Conservation (phyloP, 495 filamentous ascomycete genomes). For the Immersiella caudata region DNA sequence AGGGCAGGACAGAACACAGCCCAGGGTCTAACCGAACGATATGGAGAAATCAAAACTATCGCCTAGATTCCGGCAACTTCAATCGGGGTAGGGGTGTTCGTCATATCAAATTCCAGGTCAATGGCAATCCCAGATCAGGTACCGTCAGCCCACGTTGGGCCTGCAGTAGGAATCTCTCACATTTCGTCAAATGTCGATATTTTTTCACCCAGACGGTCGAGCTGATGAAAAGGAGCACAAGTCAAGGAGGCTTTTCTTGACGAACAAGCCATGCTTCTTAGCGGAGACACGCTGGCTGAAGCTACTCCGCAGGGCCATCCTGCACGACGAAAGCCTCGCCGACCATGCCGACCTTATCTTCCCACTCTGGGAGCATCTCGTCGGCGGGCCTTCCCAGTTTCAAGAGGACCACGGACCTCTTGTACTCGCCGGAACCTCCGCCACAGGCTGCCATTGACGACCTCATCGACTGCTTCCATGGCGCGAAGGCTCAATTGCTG, state of each 20-base stretch:
- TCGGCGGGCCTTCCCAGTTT: constrained; percentile 27
- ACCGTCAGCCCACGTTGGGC: too few relatives aligned
- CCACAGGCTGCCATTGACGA: neutral
- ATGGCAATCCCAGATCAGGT: too few relatives aligned
- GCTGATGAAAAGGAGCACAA: too few relatives aligned
- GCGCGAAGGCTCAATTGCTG: neutral
- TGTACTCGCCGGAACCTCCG: constrained; percentile 10
- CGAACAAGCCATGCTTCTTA: constrained; percentile 34
- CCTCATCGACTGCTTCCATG: neutral
- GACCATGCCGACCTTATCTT: constrained; percentile 34
- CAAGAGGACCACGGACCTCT: constrained; percentile 23
- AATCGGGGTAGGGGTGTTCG: too few relatives aligned
- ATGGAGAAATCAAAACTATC: too few relatives aligned
- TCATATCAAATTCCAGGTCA: too few relatives aligned
- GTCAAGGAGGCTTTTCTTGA: constrained; percentile 37
- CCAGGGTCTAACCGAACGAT: too few relatives aligned
- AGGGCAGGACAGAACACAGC: too few relatives aligned
- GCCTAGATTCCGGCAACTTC: too few relatives aligned
- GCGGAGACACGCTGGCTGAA: constrained; percentile 36
- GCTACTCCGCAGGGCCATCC: constrained; percentile 29
- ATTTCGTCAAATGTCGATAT: too few relatives aligned
- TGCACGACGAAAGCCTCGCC: constrained; percentile 21
- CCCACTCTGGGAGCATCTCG: constrained; percentile 31
- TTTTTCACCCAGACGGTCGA: too few relatives aligned
- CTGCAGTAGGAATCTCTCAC: too few relatives aligned